Conservation (phyloP, 1,284 basidiomycete species). For the Cryptococcus deneoformans region DNA sequence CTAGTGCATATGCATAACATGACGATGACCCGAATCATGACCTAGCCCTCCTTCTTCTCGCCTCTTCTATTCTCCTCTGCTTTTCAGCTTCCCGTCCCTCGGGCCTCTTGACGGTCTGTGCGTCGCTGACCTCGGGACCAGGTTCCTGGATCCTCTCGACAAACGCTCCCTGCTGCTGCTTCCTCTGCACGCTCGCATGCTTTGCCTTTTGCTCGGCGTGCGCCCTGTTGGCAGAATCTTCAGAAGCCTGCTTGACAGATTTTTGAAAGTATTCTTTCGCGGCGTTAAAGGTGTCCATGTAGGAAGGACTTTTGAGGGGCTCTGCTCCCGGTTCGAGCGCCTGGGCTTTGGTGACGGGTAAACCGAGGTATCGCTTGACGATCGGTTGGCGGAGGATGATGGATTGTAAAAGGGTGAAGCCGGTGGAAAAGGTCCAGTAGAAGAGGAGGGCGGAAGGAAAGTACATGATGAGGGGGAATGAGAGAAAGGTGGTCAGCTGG, state of each 20-base stretch:
- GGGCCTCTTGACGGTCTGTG: neutral
- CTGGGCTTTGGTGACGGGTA: constrained; percentile 35
- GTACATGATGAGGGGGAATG: constrained; percentile 60
- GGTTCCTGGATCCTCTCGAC: constrained; percentile 13
- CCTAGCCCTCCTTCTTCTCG: constrained; percentile 23
- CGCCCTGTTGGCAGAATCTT: neutral
- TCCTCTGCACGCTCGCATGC: neutral
- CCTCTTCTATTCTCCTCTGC: constrained; percentile 26
- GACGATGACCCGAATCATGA: constrained; percentile 5
- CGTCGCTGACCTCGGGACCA: neutral
- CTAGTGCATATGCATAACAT: neutral
- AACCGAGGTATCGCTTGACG: constrained; percentile 40
- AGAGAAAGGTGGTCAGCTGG: constrained; percentile 59
- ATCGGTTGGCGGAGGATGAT: constrained; percentile 39
- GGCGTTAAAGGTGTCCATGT: constrained; percentile 19
- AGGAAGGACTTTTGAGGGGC: constrained; percentile 16
- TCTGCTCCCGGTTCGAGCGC: constrained; percentile 20
- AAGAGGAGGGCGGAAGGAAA: constrained; percentile 56
- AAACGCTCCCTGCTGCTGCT: neutral
- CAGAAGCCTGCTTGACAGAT: constrained; percentile 4
- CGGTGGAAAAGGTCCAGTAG: constrained; percentile 57
- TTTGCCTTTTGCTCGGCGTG: neutral
- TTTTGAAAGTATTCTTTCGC: constrained; percentile 9
- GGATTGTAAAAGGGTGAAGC: constrained; percentile 53
- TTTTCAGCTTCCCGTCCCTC: constrained; percentile 21